phyloP scores from a whole-genome alignment of 108 stramenopile genomes.

The Aurantiochytrium sp. region DNA sequence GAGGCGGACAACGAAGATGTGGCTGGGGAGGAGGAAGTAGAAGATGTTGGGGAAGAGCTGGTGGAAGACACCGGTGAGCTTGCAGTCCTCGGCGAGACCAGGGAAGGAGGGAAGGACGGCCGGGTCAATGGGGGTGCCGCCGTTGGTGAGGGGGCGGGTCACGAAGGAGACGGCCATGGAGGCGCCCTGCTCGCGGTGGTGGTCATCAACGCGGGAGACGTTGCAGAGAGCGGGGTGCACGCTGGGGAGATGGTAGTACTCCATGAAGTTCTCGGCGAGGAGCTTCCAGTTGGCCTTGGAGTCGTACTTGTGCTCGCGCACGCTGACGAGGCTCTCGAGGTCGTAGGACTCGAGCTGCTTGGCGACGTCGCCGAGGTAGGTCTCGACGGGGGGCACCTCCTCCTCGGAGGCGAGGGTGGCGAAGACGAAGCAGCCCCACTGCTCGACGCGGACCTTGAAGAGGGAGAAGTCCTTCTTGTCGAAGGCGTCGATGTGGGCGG shows the following conservation, averaged over 20 bases:
- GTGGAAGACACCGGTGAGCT: background rate
- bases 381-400: background rate
- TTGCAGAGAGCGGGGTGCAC: background rate
- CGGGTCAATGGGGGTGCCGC: background rate
- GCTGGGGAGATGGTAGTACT: conserved; percentile 15
- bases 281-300: conserved; percentile 15
- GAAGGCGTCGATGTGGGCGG: conserved; percentile 14
- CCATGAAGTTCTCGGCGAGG: conserved; percentile 21
- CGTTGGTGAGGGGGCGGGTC: conserved; percentile 9
- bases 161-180: background rate
- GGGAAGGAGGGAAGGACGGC: background rate
- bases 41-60: conserved; percentile 14
- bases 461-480: conserved; percentile 16
- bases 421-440: background rate
- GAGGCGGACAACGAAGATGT: background rate
- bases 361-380: background rate
- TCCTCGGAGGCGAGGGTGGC: background rate
- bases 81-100: background rate
- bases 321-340: background rate
- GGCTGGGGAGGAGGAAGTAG: background rate
- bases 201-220: background rate
- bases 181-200: background rate
- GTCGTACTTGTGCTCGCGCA: background rate
- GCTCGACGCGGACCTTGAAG: conserved; percentile 7
- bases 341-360: background rate